Evolutionary conservation across 176 grass and related monocot species (phyloP).

Genomic region (Zea luxurians): DNA sequence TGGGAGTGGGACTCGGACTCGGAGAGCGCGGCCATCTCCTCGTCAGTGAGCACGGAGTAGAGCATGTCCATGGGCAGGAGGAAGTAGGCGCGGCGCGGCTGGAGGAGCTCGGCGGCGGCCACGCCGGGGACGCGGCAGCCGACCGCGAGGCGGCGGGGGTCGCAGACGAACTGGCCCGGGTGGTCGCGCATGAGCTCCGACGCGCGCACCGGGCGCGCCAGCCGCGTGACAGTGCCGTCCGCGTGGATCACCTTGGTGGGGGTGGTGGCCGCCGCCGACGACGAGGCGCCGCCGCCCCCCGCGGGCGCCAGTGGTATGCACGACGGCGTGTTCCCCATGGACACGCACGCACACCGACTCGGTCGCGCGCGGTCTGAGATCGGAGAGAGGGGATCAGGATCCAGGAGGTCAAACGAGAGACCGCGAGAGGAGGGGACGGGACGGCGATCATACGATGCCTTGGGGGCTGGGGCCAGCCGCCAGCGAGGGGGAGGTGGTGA

Average conservation of each 20-base stretch:
- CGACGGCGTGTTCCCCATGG: conserved; percentile 61
- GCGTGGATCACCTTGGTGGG: conserved; percentile 60
- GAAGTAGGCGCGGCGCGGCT: conserved; percentile 65
- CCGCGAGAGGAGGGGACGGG: not conserved
- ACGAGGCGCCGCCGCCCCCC: not conserved
- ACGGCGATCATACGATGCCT: not conserved
- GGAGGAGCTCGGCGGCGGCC: conserved; percentile 57
- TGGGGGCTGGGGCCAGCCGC: not conserved
- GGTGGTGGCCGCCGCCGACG: not conserved
- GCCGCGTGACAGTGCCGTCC: conserved; percentile 54
- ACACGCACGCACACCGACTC: not conserved
- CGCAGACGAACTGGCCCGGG: conserved; percentile 83
- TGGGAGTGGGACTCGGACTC: conserved; percentile 37
- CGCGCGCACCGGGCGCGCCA: conserved; percentile 44
- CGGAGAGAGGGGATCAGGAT: not conserved
- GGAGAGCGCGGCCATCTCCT: conserved; percentile 73
- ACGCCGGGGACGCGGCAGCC: conserved; percentile 73
- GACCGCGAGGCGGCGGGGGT: conserved; percentile 47
- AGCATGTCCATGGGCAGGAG: conserved; percentile 93
- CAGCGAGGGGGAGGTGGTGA: conserved; percentile 5
- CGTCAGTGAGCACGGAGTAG: conserved; percentile 94
- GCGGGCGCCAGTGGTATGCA: conserved; percentile 34
- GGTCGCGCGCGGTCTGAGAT: not conserved
- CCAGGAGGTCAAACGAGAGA: not conserved
- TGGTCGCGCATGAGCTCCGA: conserved; percentile 65